These are phyloP conservation scores for Peltaster fructicola DNA, from an alignment of 2,329 filamentous ascomycete species.

Conservation along the genomic window DNA sequence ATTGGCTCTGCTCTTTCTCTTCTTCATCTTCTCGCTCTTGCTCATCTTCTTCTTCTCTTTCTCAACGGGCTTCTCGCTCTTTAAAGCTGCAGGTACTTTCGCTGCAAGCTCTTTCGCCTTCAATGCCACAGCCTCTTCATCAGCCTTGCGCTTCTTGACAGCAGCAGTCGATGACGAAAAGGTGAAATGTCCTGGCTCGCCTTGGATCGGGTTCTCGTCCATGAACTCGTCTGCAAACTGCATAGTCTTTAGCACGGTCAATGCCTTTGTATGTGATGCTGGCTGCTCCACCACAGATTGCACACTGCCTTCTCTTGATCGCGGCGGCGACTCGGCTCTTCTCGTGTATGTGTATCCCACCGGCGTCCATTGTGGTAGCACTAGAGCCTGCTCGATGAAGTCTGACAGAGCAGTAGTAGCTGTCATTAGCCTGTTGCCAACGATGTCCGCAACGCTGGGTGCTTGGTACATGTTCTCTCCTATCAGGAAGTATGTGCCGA, in stretches of 20 bases:
- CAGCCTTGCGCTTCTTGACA: conserved; percentile 24
- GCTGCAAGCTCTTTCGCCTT: conserved; percentile 9
- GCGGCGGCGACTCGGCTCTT: conserved; percentile 26
- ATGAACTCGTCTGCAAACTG: conserved; percentile 43
- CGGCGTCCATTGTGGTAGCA: conserved; percentile 39
- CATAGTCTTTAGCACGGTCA: conserved; percentile 18
- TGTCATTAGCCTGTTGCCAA: conserved; percentile 35
- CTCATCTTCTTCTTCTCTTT: conserved; percentile 6
- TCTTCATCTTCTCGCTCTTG: conserved; percentile 7
- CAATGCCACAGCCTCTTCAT: conserved; percentile 15
- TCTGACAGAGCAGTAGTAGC: conserved; percentile 38
- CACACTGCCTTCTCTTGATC: conserved; percentile 28
- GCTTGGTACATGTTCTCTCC: conserved; percentile 44
- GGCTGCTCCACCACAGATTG: too few relatives aligned
- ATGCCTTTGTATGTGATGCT: too few relatives aligned
- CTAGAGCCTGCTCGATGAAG: conserved; percentile 34
- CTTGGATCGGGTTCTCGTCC: conserved; percentile 44
- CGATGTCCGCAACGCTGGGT: conserved; percentile 39
- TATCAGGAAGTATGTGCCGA: conserved; percentile 44
- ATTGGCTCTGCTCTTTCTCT: conserved; percentile 8
- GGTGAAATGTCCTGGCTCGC: conserved; percentile 45
- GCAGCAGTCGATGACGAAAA: conserved; percentile 29
- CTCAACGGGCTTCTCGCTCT: conserved; percentile 5
- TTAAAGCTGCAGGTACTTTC: conserved; percentile 5
- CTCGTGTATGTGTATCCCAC: conserved; percentile 44